These are phyloP conservation scores for Steccherinum ochraceum DNA, from an alignment of 768 basidiomycete species.

Conservation along the genomic window DNA sequence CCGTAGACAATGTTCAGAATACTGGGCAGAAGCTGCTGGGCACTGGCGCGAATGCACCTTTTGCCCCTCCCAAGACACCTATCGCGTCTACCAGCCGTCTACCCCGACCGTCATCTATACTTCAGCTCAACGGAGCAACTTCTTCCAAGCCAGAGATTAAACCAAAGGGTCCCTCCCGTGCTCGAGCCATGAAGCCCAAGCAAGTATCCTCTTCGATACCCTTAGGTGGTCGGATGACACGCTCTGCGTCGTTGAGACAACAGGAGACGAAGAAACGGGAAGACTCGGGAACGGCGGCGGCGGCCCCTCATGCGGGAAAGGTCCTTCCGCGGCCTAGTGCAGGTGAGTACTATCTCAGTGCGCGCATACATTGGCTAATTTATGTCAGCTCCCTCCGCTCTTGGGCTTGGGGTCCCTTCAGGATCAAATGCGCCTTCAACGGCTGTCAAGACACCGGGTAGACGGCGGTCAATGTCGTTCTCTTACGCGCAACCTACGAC, in stretches of 20 bases:
- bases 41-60: neutral
- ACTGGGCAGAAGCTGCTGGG: neutral
- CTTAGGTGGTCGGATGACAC: slow-evolving; percentile 5
- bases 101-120: neutral
- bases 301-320: too few relatives aligned
- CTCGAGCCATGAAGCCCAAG: neutral
- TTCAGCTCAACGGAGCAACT: neutral
- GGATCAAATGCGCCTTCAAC: slow-evolving; percentile 1
- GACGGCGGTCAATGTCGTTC: slow-evolving; percentile 7
- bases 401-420: neutral
- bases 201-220: slow-evolving; percentile 1
- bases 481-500: slow-evolving; percentile 11
- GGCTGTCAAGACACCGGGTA: neutral
- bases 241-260: slow-evolving; percentile 10
- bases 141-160: neutral
- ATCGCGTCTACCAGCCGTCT: slow-evolving; percentile 1
- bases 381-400: neutral
- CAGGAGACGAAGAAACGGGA: slow-evolving; percentile 6
- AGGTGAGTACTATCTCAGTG: too few relatives aligned
- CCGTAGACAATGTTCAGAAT: neutral
- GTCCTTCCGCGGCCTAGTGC: too few relatives aligned
- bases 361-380: too few relatives aligned
- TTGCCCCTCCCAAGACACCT: slow-evolving; percentile 2
- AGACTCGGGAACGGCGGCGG: too few relatives aligned
- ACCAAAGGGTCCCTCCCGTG: neutral